phyloP scores from a whole-genome alignment of 345 rosid species.

The Gossypium mustelinum region DNA sequence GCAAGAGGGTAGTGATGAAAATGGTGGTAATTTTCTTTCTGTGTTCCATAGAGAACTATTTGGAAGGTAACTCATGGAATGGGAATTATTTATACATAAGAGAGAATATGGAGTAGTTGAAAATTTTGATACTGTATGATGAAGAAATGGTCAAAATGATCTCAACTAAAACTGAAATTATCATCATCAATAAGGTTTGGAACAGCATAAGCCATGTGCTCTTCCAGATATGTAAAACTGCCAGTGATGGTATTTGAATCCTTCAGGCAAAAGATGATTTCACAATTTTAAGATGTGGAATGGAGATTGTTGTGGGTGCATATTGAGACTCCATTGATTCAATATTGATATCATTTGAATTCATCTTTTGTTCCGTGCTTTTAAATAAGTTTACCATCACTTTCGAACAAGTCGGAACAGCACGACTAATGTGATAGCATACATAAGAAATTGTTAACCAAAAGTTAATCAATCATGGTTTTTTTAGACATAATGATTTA shows the following conservation, averaged over 20 bases:
- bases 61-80: background rate
- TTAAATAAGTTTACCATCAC: no score
- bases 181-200: background rate
- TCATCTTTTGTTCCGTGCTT: no score
- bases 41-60: background rate
- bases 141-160: slow-evolving; percentile 16
- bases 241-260: background rate
- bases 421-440: no score
- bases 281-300: background rate
- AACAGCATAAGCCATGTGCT: slow-evolving; percentile 10
- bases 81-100: background rate
- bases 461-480: no score
- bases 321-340: no score
- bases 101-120: slow-evolving; percentile 7
- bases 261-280: no score
- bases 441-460: no score
- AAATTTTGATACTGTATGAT: background rate
- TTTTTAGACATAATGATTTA: no score
- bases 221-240: background rate
- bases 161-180: background rate
- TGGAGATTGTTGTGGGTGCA: background rate
- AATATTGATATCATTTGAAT: no score
- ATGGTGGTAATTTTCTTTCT: background rate
- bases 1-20: background rate
- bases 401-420: no score